These are phyloP conservation scores for Fragaria iinumae DNA, from an alignment of 306 rosid genomes.

Conservation along the genomic window DNA sequence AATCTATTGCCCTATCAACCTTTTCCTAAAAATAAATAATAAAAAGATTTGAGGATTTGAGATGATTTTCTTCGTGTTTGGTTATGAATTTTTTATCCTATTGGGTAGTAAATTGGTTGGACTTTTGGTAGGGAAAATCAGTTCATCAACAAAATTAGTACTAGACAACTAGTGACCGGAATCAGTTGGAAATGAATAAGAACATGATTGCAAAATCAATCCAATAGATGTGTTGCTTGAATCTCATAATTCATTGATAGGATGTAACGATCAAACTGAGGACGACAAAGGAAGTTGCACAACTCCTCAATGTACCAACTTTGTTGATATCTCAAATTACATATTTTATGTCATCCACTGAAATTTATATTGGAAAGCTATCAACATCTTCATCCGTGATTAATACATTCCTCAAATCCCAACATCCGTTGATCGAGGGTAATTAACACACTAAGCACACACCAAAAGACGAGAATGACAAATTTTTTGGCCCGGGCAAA, in stretches of 20 bases:
- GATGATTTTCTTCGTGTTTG: neutral
- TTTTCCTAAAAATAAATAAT: conserved; percentile 22
- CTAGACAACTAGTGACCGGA: neutral
- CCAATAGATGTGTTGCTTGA: neutral
- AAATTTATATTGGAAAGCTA: neutral
- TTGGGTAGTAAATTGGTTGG: neutral
- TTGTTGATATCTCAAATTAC: neutral
- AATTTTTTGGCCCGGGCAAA: conserved; percentile 29
- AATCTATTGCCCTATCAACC: conserved; percentile 11
- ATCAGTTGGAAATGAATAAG: neutral
- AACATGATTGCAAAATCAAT: neutral
- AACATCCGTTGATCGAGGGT: conserved; percentile 23
- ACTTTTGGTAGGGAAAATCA: neutral
- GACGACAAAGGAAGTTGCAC: too few species aligned
- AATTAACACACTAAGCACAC: conserved; percentile 38
- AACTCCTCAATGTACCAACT: neutral
- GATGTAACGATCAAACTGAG: neutral
- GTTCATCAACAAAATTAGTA: neutral
- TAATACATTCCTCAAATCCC: conserved; percentile 25
- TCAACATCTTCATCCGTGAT: conserved; percentile 9
- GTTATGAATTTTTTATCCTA: neutral
- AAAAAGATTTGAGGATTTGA: conserved; percentile 28
- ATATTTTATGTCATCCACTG: neutral
- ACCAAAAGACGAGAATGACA: conserved; percentile 28
- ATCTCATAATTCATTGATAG: neutral